A percentile compares a stretch with the other conserved stretches of the same genome.
Conservation (phyloP, 331 rosid species). For the Acacia pycnantha region DNA sequence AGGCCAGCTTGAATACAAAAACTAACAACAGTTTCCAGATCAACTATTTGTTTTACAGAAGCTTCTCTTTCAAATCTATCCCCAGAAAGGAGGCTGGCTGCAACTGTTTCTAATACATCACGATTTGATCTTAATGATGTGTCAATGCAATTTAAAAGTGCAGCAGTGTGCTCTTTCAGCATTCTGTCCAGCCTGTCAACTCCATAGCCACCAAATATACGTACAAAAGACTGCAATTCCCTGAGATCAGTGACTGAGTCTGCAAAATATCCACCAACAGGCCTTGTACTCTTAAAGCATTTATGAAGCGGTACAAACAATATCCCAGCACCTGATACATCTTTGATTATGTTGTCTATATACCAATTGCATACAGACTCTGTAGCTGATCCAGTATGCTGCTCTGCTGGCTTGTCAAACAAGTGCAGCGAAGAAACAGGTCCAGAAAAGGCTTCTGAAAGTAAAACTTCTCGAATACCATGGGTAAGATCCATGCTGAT, state of each 20-base stretch:
- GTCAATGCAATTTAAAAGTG: conserved; percentile 93
- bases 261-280: conserved; percentile 99
- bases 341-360: conserved; percentile 90
- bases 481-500: conserved; percentile 97
- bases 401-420: conserved; percentile 86
- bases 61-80: conserved; percentile 88
- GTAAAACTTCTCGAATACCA: conserved; percentile 93
- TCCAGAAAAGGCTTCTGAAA: conserved; percentile 87
- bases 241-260: conserved; percentile 88
- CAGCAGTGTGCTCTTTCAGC: conserved; percentile 98
- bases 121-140: conserved; percentile 87
- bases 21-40: conserved; percentile 79
- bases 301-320: conserved; percentile 88
- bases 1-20: conserved; percentile 94
- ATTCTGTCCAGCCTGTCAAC: conserved; percentile 87
- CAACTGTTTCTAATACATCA: conserved; percentile 82
- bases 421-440: conserved; percentile 93
- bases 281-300: conserved; percentile 95
- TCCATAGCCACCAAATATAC: conserved; percentile 92
- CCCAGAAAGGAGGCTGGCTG: conserved; percentile 84
- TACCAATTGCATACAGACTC: conserved; percentile 95
- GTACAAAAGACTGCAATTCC: conserved; percentile 86
- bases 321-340: conserved; percentile 90
- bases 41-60: conserved; percentile 80
- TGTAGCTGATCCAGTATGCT: conserved; percentile 85